Conservation (phyloP, 176 grass and related monocot species). For the Panicum miliaceum region DNA sequence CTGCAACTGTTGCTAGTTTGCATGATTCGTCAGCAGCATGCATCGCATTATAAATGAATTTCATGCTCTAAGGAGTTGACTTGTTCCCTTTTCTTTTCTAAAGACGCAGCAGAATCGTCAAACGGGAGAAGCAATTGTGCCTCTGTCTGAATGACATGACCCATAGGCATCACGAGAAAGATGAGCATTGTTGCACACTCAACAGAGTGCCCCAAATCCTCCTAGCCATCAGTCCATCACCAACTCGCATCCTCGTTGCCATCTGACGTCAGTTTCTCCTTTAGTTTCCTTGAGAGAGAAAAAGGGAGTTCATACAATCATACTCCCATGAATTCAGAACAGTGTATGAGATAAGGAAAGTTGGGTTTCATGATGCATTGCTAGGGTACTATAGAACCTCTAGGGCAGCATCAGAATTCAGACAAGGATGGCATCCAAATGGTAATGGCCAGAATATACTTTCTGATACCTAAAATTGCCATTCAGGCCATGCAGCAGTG, state of each 20-base stretch:
- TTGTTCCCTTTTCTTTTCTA: too few species aligned
- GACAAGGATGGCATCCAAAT: conserved; percentile 38
- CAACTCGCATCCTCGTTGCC: not conserved
- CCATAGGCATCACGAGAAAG: not conserved
- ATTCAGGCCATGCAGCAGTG: conserved; percentile 42
- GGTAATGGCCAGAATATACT: conserved; percentile 33
- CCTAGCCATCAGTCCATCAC: not conserved
- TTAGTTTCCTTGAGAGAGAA: not conserved
- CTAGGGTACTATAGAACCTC: not conserved
- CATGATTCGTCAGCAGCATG: conserved; percentile 34
- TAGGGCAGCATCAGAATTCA: conserved; percentile 7
- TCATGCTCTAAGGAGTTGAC: conserved; percentile 9
- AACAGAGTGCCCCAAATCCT: not conserved
- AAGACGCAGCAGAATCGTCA: too few species aligned
- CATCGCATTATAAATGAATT: not conserved
- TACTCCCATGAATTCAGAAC: not conserved
- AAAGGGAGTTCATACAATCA: not conserved
- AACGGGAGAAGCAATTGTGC: not conserved
- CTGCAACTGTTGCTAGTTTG: conserved; percentile 32
- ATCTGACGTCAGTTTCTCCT: conserved; percentile 17
- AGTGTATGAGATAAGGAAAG: not conserved
- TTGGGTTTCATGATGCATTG: not conserved
- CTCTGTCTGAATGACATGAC: conserved; percentile 2
- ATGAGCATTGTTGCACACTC: not conserved
- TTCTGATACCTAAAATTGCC: conserved; percentile 44